phyloP scores from a whole-genome alignment of 345 rosid species.

The Alliaria petiolata region DNA sequence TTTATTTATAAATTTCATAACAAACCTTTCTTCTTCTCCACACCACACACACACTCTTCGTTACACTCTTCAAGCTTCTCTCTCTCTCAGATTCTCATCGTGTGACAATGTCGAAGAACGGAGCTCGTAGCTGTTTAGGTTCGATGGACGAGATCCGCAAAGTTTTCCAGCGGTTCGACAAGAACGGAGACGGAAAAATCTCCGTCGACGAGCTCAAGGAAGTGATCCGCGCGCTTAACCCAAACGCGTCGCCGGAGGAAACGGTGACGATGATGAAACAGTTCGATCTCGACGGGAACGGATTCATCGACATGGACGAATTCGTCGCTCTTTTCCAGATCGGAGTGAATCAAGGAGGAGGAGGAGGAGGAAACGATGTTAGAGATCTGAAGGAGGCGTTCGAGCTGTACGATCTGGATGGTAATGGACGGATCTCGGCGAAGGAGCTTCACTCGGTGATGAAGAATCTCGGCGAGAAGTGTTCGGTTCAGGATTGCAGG shows the following conservation, averaged over 20 bases:
- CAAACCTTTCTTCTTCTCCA: conserved; percentile 2
- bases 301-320: conserved; percentile 73
- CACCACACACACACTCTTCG: neutral
- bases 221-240: conserved; percentile 52
- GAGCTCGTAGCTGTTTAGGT: conserved; percentile 32
- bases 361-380: neutral
- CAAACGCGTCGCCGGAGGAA: conserved; percentile 48
- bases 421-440: conserved; percentile 78
- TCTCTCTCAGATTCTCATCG: neutral
- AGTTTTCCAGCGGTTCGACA: conserved; percentile 76
- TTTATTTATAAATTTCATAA: conserved; percentile 4
- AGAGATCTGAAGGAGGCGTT: conserved; percentile 82
- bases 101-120: conserved; percentile 15
- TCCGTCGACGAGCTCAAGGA: conserved; percentile 64
- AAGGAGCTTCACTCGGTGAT: conserved; percentile 69
- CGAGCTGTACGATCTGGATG: conserved; percentile 74
- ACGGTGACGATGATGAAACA: conserved; percentile 57
- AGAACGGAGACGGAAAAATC: conserved; percentile 91
- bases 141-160: conserved; percentile 47
- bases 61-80: neutral
- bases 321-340: conserved; percentile 43
- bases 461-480: conserved; percentile 76
- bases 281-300: conserved; percentile 88
- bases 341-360: neutral
- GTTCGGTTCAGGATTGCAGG: conserved; percentile 56